Evolutionary conservation across 805 yeast species (phyloP).

Genomic region (Kodamaea kakaduensis): DNA sequence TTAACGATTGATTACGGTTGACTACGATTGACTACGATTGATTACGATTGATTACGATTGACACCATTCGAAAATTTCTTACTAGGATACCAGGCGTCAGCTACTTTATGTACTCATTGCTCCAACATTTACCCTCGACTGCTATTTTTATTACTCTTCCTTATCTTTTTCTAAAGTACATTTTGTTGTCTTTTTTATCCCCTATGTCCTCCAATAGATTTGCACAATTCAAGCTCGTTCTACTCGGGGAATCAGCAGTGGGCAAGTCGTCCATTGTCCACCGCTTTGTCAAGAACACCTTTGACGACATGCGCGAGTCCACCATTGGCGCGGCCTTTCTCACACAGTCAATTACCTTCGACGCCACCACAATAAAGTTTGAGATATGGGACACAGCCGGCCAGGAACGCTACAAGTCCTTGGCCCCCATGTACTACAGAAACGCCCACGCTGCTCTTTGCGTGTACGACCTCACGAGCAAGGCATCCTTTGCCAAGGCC

Average conservation of each 20-base stretch:
- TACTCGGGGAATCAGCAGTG: constrained; percentile 79
- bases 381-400: constrained; percentile 91
- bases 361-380: constrained; percentile 56
- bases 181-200: too few relatives aligned
- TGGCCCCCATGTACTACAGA: constrained; percentile 82
- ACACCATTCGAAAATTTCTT: too few relatives aligned
- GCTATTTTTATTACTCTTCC: too few relatives aligned
- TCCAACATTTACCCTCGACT: too few relatives aligned
- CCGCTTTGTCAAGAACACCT: constrained; percentile 68
- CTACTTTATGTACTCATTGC: too few relatives aligned
- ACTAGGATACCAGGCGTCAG: too few relatives aligned
- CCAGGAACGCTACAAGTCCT: constrained; percentile 71
- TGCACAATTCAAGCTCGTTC: constrained; percentile 64
- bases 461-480: constrained; percentile 70
- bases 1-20: too few relatives aligned
- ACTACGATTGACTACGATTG: too few relatives aligned
- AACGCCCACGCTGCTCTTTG: constrained; percentile 78
- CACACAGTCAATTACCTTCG: constrained; percentile 61
- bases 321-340: constrained; percentile 84
- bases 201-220: constrained; percentile 16
- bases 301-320: constrained; percentile 70
- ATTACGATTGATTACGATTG: too few relatives aligned
- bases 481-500: constrained; percentile 65
- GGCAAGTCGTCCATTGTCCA: constrained; percentile 71
- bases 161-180: too few relatives aligned